Conservation (phyloP, 768 basidiomycete genomes). For the Amanita polypyramis region DNA sequence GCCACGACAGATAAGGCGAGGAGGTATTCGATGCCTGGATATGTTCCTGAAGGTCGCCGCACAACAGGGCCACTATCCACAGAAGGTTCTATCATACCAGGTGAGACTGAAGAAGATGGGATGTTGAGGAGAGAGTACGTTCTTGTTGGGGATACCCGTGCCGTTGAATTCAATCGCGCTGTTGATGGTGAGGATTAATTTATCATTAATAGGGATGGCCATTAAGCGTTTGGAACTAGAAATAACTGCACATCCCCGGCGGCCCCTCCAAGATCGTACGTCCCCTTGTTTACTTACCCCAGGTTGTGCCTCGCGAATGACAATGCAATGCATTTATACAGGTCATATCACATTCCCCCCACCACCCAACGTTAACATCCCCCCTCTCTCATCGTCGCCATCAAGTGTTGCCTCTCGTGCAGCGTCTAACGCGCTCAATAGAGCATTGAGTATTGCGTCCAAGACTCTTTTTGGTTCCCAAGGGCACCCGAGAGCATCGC, state of each 20-base stretch:
- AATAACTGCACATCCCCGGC: slow-evolving; percentile 47
- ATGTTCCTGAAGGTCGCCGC: slow-evolving; percentile 7
- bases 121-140: slow-evolving; percentile 83
- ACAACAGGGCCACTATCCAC: slow-evolving; percentile 30
- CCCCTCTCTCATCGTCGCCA: slow-evolving; percentile 58
- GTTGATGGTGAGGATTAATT: slow-evolving; percentile 64
- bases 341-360: slow-evolving; percentile 60
- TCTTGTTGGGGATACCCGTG: slow-evolving; percentile 80
- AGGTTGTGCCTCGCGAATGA: slow-evolving; percentile 27
- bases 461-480: slow-evolving; percentile 68
- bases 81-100: slow-evolving; percentile 63
- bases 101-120: slow-evolving; percentile 79
- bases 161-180: slow-evolving; percentile 85
- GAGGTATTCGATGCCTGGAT: slow-evolving; percentile 1
- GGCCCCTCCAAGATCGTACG: slow-evolving; percentile 48
- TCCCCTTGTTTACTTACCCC: slow-evolving; percentile 34
- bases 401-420: slow-evolving; percentile 49
- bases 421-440: slow-evolving; percentile 65
- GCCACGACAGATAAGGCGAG: slow-evolving; percentile 3
- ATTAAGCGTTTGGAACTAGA: slow-evolving; percentile 32
- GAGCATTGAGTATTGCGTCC: slow-evolving; percentile 70
- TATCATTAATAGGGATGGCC: background rate
- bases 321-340: slow-evolving; percentile 6
- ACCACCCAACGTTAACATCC: slow-evolving; percentile 41
- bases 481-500: slow-evolving; percentile 24